A percentile compares a stretch with the other conserved stretches of the same genome.
These are phyloP conservation scores for Xylaria venustula DNA, from an alignment of 495 filamentous ascomycete genomes.

Conservation along the genomic window DNA sequence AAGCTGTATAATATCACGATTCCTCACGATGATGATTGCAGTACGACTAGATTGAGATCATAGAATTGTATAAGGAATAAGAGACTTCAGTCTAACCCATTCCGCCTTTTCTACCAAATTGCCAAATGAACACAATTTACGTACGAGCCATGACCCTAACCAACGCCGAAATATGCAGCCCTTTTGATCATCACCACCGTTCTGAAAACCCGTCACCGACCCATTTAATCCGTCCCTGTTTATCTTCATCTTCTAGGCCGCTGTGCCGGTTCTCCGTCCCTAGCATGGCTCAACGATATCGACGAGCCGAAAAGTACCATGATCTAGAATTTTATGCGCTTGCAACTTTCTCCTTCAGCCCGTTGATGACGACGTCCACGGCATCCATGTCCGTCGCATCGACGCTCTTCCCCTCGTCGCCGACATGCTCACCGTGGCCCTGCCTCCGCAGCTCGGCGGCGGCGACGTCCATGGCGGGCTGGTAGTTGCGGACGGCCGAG, in stretches of 20 bases:
- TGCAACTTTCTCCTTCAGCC: constrained; percentile 55
- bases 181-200: background rate
- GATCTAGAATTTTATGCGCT: constrained; percentile 14
- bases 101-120: constrained; percentile 7
- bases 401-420: constrained; percentile 36
- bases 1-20: constrained; percentile 11
- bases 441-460: constrained; percentile 58
- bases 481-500: constrained; percentile 79
- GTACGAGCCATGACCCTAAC: background rate
- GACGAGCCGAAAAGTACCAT: background rate
- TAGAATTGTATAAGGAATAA: background rate
- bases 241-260: too few relatives aligned
- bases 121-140: too few relatives aligned
- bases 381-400: constrained; percentile 84
- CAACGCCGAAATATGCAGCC: constrained; percentile 35
- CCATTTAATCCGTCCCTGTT: too few relatives aligned
- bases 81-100: background rate
- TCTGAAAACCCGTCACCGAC: background rate
- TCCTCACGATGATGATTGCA: background rate
- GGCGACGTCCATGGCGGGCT: constrained; percentile 67
- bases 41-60: background rate
- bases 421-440: constrained; percentile 41
- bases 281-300: background rate
- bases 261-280: background rate
- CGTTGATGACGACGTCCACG: constrained; percentile 69